Percentiles rank a stretch among this genome's conserved stretches.
Conservation (phyloP, 2,329 filamentous ascomycete species). For the Aspergillus texensis region DNA sequence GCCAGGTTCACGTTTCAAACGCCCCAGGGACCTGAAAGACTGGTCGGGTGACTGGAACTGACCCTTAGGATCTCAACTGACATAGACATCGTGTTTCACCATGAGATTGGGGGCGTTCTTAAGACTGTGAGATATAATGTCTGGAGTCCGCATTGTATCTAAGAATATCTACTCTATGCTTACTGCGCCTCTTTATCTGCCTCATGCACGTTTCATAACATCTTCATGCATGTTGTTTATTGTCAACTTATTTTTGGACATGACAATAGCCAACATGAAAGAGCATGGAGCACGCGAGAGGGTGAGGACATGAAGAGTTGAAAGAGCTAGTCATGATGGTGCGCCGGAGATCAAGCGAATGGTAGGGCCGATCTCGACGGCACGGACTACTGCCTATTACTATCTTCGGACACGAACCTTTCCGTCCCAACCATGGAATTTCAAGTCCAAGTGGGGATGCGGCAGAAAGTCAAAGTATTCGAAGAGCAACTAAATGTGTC, state of each 20-base stretch:
- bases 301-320: background rate
- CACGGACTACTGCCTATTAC: background rate
- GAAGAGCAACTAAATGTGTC: background rate
- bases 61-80: no score
- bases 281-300: background rate
- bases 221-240: conserved; percentile 3
- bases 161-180: conserved; percentile 4
- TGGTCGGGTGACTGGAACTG: background rate
- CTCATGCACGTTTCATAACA: background rate
- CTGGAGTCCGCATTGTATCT: background rate
- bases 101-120: background rate
- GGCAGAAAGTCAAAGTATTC: background rate
- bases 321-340: background rate
- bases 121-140: background rate
- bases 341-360: background rate
- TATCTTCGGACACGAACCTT: background rate
- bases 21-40: background rate
- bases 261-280: background rate
- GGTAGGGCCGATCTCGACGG: background rate
- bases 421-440: background rate
- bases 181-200: background rate
- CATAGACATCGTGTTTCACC: background rate
- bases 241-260: conserved; percentile 1
- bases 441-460: background rate
- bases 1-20: background rate